A percentile compares a stretch with the other conserved stretches of the same genome.
Conservation (phyloP, 2,329 filamentous ascomycete genomes). For the Fonsecaea monophora region DNA sequence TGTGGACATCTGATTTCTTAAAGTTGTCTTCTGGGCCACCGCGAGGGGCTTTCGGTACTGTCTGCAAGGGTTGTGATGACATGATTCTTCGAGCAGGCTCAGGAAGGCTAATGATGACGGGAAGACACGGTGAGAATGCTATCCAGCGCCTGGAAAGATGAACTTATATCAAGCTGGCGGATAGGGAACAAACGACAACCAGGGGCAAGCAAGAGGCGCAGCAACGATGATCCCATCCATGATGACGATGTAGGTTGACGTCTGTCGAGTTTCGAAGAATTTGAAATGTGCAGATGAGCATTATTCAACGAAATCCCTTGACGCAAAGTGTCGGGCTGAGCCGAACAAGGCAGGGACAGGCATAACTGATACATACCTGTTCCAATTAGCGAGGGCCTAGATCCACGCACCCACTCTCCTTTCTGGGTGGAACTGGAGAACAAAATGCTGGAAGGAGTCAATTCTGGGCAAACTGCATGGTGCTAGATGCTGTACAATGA, state of each 20-base stretch:
- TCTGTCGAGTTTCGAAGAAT: background rate
- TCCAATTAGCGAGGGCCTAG: background rate
- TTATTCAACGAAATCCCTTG: background rate
- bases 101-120: background rate
- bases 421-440: background rate
- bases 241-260: slow-evolving; percentile 9
- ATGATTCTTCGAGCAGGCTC: background rate
- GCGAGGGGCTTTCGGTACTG: background rate
- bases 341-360: slow-evolving; percentile 4
- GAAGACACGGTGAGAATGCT: background rate
- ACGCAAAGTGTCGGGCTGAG: slow-evolving; percentile 9
- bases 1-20: background rate
- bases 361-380: slow-evolving; percentile 10
- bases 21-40: background rate
- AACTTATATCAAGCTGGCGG: background rate
- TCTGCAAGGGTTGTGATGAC: background rate
- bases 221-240: slow-evolving; percentile 6
- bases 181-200: background rate
- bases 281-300: background rate
- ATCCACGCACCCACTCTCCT: background rate
- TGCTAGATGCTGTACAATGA: background rate
- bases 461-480: background rate
- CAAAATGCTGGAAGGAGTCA: background rate
- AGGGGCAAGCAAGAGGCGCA: slow-evolving; percentile 9
- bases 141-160: background rate